These are phyloP conservation scores for Kwoniella shandongensis DNA, from an alignment of 768 basidiomycete genomes.

Conservation along the genomic window DNA sequence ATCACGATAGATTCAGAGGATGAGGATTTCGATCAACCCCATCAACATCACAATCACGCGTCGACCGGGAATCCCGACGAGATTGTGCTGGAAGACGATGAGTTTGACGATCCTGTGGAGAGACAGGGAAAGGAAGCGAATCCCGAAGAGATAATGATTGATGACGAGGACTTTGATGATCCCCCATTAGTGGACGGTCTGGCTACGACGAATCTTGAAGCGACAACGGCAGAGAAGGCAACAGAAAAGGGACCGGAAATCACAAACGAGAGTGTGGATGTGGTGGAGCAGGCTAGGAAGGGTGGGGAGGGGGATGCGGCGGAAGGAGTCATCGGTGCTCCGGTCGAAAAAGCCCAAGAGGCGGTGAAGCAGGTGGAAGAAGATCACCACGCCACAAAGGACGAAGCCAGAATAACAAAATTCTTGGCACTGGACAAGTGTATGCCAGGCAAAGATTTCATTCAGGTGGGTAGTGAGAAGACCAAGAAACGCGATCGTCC, in stretches of 20 bases:
- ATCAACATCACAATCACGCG: neutral
- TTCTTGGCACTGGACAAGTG: slow-evolving; percentile 94
- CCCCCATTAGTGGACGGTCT: neutral
- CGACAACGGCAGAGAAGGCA: neutral
- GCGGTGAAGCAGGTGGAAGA: slow-evolving; percentile 39
- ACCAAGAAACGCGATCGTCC: too few species aligned
- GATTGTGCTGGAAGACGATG: slow-evolving; percentile 35
- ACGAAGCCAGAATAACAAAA: slow-evolving; percentile 58
- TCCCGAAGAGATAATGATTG: slow-evolving; percentile 1
- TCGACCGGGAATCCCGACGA: slow-evolving; percentile 33
- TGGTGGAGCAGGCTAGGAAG: slow-evolving; percentile 40
- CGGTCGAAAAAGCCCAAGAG: slow-evolving; percentile 25
- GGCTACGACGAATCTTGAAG: neutral
- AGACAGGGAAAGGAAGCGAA: slow-evolving; percentile 14
- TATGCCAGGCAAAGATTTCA: slow-evolving; percentile 66
- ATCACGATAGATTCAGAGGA: slow-evolving; percentile 37
- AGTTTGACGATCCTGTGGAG: slow-evolving; percentile 19
- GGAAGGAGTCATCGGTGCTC: slow-evolving; percentile 29
- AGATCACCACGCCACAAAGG: neutral
- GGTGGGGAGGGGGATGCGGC: slow-evolving; percentile 26
- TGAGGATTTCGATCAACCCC: slow-evolving; percentile 12
- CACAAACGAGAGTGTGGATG: slow-evolving; percentile 47
- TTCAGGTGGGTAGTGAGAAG: slow-evolving; percentile 77
- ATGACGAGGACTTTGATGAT: slow-evolving; percentile 19
- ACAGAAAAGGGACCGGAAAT: slow-evolving; percentile 6